A percentile compares a stretch with the other conserved stretches of the same genome.
phyloP scores from a whole-genome alignment of 1,284 basidiomycete species.

The Cryptococcus jaspeensis region DNA sequence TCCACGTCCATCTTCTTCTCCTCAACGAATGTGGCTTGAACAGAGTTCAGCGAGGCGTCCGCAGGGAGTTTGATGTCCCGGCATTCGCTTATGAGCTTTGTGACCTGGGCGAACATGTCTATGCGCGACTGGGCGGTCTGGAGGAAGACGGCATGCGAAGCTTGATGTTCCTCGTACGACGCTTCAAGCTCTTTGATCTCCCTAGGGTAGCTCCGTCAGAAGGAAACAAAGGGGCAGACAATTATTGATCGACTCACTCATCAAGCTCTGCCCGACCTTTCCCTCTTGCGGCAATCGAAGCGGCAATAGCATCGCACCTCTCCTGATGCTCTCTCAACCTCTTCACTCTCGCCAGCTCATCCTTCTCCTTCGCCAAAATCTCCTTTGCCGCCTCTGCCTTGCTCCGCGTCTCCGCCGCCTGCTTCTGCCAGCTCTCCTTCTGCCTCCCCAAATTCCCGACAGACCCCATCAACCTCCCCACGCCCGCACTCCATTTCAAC shows the following conservation, averaged over 20 bases:
- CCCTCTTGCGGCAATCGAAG: conserved; percentile 30
- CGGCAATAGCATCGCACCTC: conserved; percentile 43
- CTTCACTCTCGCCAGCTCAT: conserved; percentile 22
- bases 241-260: too few relatives aligned
- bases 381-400: not conserved
- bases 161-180: conserved; percentile 33
- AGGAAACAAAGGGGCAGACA: too few relatives aligned
- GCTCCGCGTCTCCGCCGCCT: conserved; percentile 24
- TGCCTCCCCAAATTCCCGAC: conserved; percentile 37
- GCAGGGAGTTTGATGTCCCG: conserved; percentile 33
- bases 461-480: conserved; percentile 37
- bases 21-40: conserved; percentile 1
- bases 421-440: conserved; percentile 23
- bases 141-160: conserved; percentile 27
- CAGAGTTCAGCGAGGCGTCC: conserved; percentile 7
- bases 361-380: conserved; percentile 36
- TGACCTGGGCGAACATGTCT: conserved; percentile 35
- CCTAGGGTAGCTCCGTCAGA: conserved; percentile 10
- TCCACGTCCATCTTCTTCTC: conserved; percentile 31
- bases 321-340: conserved; percentile 36
- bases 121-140: conserved; percentile 29
- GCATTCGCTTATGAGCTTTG: conserved; percentile 36
- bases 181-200: conserved; percentile 32
- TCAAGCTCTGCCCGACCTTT: conserved; percentile 38
- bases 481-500: conserved; percentile 33